Conservation (phyloP, 176 grass and related monocot species). For the Raddia guianensis region DNA sequence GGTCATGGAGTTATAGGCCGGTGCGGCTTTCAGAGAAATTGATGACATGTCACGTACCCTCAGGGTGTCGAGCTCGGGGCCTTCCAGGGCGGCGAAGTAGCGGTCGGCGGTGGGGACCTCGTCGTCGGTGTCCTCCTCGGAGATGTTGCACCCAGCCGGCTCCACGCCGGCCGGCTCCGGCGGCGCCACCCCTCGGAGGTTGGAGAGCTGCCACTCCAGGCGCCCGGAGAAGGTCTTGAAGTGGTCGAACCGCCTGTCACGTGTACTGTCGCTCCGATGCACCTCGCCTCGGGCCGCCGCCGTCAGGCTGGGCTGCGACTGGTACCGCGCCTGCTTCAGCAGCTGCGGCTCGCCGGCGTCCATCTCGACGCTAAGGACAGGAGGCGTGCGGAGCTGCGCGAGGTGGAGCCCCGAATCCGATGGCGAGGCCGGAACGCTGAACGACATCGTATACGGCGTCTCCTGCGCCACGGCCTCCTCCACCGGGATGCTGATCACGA, state of each 20-base stretch:
- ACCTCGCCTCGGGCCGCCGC: background rate
- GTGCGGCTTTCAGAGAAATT: too few species aligned
- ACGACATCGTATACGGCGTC: conserved; percentile 10
- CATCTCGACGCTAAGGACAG: background rate
- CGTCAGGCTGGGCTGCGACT: conserved; percentile 51
- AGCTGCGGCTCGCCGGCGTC: conserved; percentile 22
- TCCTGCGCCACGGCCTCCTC: background rate
- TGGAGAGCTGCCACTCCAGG: conserved; percentile 77
- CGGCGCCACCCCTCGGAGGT: conserved; percentile 56
- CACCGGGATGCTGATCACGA: conserved; percentile 25
- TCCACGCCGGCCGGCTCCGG: conserved; percentile 33
- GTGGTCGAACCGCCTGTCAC: conserved; percentile 63
- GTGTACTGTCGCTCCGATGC: conserved; percentile 33
- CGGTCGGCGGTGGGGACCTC: conserved; percentile 53
- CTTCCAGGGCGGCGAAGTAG: conserved; percentile 80
- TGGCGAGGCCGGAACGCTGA: conserved; percentile 67
- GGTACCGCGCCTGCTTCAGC: conserved; percentile 34
- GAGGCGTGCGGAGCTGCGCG: conserved; percentile 30
- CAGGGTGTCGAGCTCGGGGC: conserved; percentile 83
- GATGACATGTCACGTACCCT: conserved; percentile 34
- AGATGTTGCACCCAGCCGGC: background rate
- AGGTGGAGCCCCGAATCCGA: conserved; percentile 59
- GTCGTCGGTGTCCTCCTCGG: conserved; percentile 39
- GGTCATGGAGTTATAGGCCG: too few species aligned
- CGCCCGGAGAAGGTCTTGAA: conserved; percentile 86